Evolutionary conservation across 2,329 filamentous ascomycete genomes (phyloP).

Genomic region (Nothophoma quercina): DNA sequence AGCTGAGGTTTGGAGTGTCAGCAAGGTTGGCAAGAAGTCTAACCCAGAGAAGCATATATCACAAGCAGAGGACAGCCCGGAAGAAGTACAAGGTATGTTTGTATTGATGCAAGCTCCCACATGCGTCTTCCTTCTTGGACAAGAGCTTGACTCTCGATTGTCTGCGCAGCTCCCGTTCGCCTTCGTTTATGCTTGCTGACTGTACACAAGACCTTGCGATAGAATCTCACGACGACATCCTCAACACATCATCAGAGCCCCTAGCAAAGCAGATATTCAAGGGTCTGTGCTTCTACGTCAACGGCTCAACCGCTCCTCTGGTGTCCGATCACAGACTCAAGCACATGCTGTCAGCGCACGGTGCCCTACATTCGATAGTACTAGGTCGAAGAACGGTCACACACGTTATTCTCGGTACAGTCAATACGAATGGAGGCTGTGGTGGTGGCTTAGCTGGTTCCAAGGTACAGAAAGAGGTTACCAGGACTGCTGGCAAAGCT

Average conservation of each 20-base stretch:
- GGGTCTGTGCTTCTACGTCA: conserved; percentile 80
- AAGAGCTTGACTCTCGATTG: too few relatives aligned
- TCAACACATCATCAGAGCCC: conserved; percentile 8
- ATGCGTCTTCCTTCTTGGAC: too few relatives aligned
- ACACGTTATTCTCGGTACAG: conserved; percentile 78
- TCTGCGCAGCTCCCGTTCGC: too few relatives aligned
- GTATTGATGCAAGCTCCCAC: too few relatives aligned
- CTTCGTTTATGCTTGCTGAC: neutral
- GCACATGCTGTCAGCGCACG: conserved; percentile 76
- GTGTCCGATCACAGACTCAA: conserved; percentile 89
- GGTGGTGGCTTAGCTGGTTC: conserved; percentile 78
- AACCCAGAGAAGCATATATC: conserved; percentile 11
- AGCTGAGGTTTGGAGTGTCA: conserved; percentile 35
- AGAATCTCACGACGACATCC: neutral
- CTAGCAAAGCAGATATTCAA: conserved; percentile 65
- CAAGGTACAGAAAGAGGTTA: conserved; percentile 85
- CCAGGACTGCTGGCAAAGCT: conserved; percentile 69
- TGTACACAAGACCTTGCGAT: neutral
- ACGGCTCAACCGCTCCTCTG: conserved; percentile 81
- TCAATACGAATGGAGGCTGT: conserved; percentile 55
- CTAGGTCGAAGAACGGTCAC: conserved; percentile 79
- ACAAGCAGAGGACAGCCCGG: neutral
- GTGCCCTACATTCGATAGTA: conserved; percentile 73
- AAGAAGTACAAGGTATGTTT: conserved; percentile 13
- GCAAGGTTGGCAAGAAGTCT: conserved; percentile 25